Evolutionary conservation across 176 grass and related monocot genomes (phyloP).

Genomic region (Carex scoparia): DNA sequence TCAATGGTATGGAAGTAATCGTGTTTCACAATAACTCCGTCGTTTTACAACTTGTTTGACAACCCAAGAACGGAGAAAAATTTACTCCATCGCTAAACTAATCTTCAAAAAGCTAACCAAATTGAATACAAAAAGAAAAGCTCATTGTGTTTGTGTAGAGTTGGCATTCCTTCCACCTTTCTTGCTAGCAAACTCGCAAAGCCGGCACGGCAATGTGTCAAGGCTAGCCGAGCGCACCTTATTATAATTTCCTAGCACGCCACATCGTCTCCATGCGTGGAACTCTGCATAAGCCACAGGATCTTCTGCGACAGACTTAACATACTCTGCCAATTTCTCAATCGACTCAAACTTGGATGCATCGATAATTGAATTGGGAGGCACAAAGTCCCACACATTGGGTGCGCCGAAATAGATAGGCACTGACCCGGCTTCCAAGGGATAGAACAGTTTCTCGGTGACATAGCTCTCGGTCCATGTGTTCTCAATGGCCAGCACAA

Average conservation of each 20-base stretch:
- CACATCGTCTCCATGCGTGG: constrained; percentile 56
- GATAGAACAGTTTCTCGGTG: constrained; percentile 55
- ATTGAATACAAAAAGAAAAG: neutral
- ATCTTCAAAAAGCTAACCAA: neutral
- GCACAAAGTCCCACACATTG: constrained; percentile 45
- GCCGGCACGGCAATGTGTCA: constrained; percentile 50
- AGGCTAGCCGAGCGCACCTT: constrained; percentile 33
- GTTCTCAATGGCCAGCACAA: constrained; percentile 58
- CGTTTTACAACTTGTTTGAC: too few relatives aligned
- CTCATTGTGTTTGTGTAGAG: constrained; percentile 18
- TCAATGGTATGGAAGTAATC: too few relatives aligned
- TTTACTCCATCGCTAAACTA: neutral
- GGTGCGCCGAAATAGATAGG: constrained; percentile 56
- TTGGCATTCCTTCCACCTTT: constrained; percentile 40
- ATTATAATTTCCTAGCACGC: constrained; percentile 45
- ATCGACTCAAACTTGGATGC: constrained; percentile 33
- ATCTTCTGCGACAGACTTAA: constrained; percentile 40
- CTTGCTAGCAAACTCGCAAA: constrained; percentile 50
- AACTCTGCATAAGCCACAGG: constrained; percentile 56
- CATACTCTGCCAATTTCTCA: constrained; percentile 38
- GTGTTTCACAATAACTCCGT: too few relatives aligned
- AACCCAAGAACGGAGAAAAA: too few relatives aligned
- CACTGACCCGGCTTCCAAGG: constrained; percentile 44
- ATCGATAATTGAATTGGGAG: constrained; percentile 49
- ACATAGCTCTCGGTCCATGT: constrained; percentile 45